Percentiles rank a stretch among this genome's conserved stretches.
phyloP scores from a whole-genome alignment of 345 rosid genomes.

The Syzygium grande region DNA sequence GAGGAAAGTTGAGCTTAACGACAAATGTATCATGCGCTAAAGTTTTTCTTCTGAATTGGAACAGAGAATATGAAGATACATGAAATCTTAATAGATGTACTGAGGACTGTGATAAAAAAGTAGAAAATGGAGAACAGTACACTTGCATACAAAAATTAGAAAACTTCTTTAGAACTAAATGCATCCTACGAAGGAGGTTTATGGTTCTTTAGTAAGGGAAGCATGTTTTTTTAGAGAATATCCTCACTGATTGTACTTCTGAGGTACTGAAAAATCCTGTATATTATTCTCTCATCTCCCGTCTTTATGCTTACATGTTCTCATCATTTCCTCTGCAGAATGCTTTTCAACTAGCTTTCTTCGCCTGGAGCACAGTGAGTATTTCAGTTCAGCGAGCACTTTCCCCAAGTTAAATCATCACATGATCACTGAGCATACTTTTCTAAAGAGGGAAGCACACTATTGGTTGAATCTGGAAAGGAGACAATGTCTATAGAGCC shows the following conservation, averaged over 20 bases:
- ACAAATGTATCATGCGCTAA: too few relatives aligned
- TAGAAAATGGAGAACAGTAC: background rate
- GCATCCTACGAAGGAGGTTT: background rate
- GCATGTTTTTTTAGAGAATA: background rate
- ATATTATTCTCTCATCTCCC: background rate
- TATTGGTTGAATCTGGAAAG: background rate
- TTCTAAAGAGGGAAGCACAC: background rate
- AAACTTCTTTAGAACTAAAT: background rate
- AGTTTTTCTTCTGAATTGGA: background rate
- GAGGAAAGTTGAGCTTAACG: too few relatives aligned
- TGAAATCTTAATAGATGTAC: background rate
- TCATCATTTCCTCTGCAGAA: slow-evolving; percentile 34
- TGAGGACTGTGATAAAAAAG: background rate
- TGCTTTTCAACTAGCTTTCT: slow-evolving; percentile 86
- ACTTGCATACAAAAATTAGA: background rate
- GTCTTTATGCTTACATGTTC: background rate
- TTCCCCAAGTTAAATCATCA: background rate
- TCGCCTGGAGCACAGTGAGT: slow-evolving; percentile 68
- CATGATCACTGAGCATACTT: background rate
- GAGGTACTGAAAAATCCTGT: background rate
- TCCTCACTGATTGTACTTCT: background rate
- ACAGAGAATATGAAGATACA: background rate
- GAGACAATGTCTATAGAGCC: background rate
- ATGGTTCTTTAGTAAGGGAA: background rate
- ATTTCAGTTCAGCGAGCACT: background rate